Percentiles rank a stretch among this genome's conserved stretches.
phyloP scores from a whole-genome alignment of 257 asterid genomes.

The Solanum sparsipilum region DNA sequence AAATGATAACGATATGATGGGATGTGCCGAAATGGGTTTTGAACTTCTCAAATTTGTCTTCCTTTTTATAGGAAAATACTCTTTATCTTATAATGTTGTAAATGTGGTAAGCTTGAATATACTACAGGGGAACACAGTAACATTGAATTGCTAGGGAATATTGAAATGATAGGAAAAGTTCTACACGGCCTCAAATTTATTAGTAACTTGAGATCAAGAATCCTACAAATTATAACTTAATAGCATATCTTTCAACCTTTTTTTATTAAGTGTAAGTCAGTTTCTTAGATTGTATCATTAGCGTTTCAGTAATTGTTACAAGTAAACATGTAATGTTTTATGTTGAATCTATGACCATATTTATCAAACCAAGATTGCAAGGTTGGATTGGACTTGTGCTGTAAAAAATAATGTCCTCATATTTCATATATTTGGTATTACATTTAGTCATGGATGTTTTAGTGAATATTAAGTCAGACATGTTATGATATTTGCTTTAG shows the following conservation, averaged over 20 bases:
- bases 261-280: not conserved
- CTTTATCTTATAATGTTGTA: not conserved
- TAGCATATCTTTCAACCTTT: not conserved
- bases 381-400: not conserved
- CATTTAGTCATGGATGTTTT: not conserved
- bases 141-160: not conserved
- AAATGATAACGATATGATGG: not conserved
- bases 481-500: not conserved
- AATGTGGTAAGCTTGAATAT: not conserved
- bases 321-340: not conserved
- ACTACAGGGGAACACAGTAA: not conserved
- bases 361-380: not conserved
- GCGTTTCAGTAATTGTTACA: not conserved
- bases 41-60: not conserved
- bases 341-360: not conserved
- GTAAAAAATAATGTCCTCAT: not conserved
- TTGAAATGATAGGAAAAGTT: not conserved
- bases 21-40: not conserved
- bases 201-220: not conserved
- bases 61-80: not conserved
- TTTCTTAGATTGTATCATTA: not conserved
- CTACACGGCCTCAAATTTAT: not conserved
- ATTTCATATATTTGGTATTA: not conserved
- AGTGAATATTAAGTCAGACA: not conserved
- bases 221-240: not conserved